Base-by-base conservation (phyloP, 768 basidiomycete species). In the Macrolepiota albuminosa region DNA sequence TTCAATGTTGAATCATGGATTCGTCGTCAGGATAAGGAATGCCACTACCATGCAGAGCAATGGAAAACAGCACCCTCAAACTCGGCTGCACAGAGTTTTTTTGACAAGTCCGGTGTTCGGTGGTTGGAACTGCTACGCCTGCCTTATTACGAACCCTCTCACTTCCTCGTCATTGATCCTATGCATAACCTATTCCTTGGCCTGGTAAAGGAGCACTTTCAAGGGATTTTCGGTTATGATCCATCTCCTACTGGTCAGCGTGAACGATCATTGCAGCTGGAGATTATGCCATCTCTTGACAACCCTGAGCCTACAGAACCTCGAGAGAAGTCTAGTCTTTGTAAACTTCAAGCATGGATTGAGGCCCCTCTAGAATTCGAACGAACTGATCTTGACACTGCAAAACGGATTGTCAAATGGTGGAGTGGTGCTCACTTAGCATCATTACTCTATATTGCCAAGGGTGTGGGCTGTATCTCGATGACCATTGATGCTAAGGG, bases 41-140 rank as follows among this genome's bases (percentile, higher is more conserved):
- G n/a, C n/a, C n/a, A n/a, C n/a, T n/a, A n/a, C n/a, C n/a, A n/a
- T n/a, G n/a, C n/a, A n/a, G n/a, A n/a, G n/a, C n/a, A n/a, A n/a
- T n/a, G n/a, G n/a, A 26, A 55, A 9, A 49, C 62, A 42, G 63
- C 68, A 1, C 1, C 57, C 2, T 54, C 54, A 18, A 40, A 31
- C 0, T 47, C 43, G 54, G 9, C 40, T 58, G 61, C n/a, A n/a
- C n/a, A n/a, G n/a, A 54, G 63, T 64, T 24, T 57, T 39, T 11
- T 71, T 59, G 57, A 58, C 34, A 46, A 7, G 9, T 53, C 52
- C 54, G 72, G 74, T 0, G 47, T 75, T 10, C 61, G 69, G 16
- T 75, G 69, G 70, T 69, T 73, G 1, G 59, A 69, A 6, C 68
- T 77, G 0, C 64, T 71, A 2, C 29, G 63, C 0, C 64, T 75